Evolutionary conservation across 441 rosid species (phyloP).

Genomic region (Cnidoscolus chayamansa): DNA sequence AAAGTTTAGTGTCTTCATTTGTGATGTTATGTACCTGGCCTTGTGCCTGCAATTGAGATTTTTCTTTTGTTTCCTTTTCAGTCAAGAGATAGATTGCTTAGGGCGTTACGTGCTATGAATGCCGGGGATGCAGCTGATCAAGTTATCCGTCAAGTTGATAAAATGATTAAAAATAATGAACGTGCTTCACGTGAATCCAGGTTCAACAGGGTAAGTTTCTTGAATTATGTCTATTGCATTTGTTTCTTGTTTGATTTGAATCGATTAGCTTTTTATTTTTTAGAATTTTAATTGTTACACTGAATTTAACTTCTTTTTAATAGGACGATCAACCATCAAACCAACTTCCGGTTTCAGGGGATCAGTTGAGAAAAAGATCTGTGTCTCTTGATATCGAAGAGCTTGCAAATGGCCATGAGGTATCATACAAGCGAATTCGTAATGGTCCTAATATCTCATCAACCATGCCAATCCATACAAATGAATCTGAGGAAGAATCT

Average conservation of each 20-base stretch:
- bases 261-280: neutral
- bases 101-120: slow-evolving; percentile 85
- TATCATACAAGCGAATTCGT: slow-evolving; percentile 59
- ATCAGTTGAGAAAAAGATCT: slow-evolving; percentile 66
- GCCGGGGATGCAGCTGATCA: slow-evolving; percentile 99
- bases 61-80: slow-evolving; percentile 36
- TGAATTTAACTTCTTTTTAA: slow-evolving; percentile 27
- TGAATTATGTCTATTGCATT: slow-evolving; percentile 2
- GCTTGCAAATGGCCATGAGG: slow-evolving; percentile 50
- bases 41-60: slow-evolving; percentile 18
- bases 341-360: slow-evolving; percentile 59
- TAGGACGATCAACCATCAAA: slow-evolving; percentile 76
- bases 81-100: slow-evolving; percentile 86
- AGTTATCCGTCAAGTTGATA: slow-evolving; percentile 93
- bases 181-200: slow-evolving; percentile 86
- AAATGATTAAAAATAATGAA: slow-evolving; percentile 71
- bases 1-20: neutral
- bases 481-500: slow-evolving; percentile 51
- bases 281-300: slow-evolving; percentile 21
- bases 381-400: slow-evolving; percentile 67
- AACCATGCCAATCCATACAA: slow-evolving; percentile 39
- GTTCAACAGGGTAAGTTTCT: slow-evolving; percentile 56
- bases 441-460: slow-evolving; percentile 46
- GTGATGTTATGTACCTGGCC: slow-evolving; percentile 4
- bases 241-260: slow-evolving; percentile 1